Evolutionary conservation across 805 yeast genomes (phyloP), one percentile per base, ranked within the genome.

Genomic region (Nakazawaea wyomingensis): DNA sequence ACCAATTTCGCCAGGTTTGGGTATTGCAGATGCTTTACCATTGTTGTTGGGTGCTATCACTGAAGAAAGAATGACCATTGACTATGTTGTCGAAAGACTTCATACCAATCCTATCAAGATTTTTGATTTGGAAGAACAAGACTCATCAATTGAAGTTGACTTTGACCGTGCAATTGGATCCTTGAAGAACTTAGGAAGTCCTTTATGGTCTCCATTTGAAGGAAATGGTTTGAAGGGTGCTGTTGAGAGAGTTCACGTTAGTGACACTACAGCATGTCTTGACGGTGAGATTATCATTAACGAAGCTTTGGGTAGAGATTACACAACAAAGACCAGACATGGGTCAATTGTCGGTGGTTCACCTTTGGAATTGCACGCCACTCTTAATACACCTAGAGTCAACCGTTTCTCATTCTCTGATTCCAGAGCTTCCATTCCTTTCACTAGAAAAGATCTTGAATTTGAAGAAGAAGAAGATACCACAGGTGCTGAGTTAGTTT

Each of bases 211-310:
- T 43, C 82, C 82, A 48, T 75, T 80, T 48, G 68, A 66, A 45
- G 74, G 73, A 49, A 54, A 58, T 51, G 67, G 69, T 41, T 69
- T 87, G 57, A 74, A 69, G 48, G 97, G 97, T 49, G 82, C 88
- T 56, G 84, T 91, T 57, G 96, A 89, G 64, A 79, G 97, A 64
- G 97, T 91, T 39, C 74, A 81, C 52, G 69, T 85, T 61, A 78
- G 82, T 49, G 83, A 80, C 45, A 81, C 82, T 60, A 85, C 96
- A 43, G 85, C 83, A 41, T 85, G 88, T 51, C 73, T 89, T 52
- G 96, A 91, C 60, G 96, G 96, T 52, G 77, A 76, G 44, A 62
- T 88, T 40, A 71, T 84, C 52, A 74, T 77, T 38, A 54, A 63
- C 10, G 73, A 71, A 49, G 84, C 85, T 21, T 60, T 71, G 32